Conservation (phyloP, 2,329 filamentous ascomycete genomes). For the Cytospora schulzeri region DNA sequence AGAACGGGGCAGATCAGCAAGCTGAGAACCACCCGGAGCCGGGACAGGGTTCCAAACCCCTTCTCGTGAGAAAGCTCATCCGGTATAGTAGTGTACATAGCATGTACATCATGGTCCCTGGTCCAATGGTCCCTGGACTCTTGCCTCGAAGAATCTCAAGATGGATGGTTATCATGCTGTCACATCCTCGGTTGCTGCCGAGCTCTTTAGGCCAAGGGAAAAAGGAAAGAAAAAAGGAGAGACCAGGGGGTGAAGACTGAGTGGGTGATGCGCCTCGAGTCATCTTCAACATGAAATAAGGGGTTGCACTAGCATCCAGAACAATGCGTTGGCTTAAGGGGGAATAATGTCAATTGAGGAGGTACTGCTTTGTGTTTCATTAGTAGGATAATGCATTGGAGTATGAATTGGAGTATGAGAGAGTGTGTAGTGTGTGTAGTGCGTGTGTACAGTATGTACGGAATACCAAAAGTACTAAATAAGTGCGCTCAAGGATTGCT, state of each 20-base stretch:
- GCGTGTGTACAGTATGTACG: too few relatives aligned
- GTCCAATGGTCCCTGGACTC: too few relatives aligned
- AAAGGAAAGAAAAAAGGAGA: neutral
- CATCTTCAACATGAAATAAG: neutral
- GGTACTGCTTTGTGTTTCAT: too few relatives aligned
- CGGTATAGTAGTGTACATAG: conserved; percentile 3
- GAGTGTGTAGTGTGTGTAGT: neutral
- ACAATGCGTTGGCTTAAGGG: neutral
- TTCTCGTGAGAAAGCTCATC: conserved; percentile 25
- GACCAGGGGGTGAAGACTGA: neutral
- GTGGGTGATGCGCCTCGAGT: neutral
- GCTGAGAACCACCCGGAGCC: conserved; percentile 49
- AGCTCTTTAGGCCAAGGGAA: neutral
- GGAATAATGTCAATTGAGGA: neutral
- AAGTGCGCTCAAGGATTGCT: neutral
- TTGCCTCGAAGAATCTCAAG: neutral
- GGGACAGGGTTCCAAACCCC: conserved; percentile 45
- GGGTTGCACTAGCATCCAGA: neutral
- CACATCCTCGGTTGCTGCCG: conserved; percentile 4
- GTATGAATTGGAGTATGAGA: too few relatives aligned
- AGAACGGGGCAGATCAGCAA: conserved; percentile 40
- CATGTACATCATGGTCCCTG: neutral
- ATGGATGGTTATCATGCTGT: neutral
- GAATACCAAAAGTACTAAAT: too few relatives aligned
- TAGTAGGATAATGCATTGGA: too few relatives aligned